Conservation (phyloP, 2,329 filamentous ascomycete genomes). For the Alternaria triticina region DNA sequence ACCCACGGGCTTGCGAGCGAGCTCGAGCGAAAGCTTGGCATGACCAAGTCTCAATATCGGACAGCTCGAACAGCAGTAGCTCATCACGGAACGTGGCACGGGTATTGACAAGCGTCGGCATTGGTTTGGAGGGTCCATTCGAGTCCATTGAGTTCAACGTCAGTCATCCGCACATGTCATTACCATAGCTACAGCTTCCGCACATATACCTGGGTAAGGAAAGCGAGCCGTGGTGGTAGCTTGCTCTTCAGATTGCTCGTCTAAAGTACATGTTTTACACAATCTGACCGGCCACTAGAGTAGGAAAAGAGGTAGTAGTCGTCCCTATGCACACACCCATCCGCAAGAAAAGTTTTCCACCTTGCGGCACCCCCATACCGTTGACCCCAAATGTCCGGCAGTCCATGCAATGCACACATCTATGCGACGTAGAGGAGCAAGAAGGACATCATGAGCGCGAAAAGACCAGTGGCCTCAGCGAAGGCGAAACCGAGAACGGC, state of each 20-base stretch:
- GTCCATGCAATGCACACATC: constrained; percentile 45
- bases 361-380: constrained; percentile 41
- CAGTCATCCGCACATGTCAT: constrained; percentile 34
- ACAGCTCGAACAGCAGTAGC: constrained; percentile 25
- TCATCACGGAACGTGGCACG: constrained; percentile 27
- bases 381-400: constrained; percentile 42
- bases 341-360: constrained; percentile 45
- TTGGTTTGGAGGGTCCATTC: constrained; percentile 25
- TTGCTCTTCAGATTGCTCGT: constrained; percentile 52
- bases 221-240: constrained; percentile 45
- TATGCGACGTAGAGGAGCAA: constrained; percentile 52
- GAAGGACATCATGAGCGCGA: constrained; percentile 60
- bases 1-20: constrained; percentile 16
- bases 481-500: constrained; percentile 95
- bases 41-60: constrained; percentile 30
- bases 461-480: constrained; percentile 83
- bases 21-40: constrained; percentile 43
- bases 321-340: constrained; percentile 50
- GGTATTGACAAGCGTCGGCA: constrained; percentile 24
- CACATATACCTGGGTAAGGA: constrained; percentile 30
- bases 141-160: constrained; percentile 36
- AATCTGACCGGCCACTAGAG: constrained; percentile 51
- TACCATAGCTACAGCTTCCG: constrained; percentile 27
- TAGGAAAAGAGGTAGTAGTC: constrained; percentile 47
- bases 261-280: constrained; percentile 54